These are phyloP conservation scores for Candida mattraensis DNA, from an alignment of 805 yeast species.

Conservation along the genomic window DNA sequence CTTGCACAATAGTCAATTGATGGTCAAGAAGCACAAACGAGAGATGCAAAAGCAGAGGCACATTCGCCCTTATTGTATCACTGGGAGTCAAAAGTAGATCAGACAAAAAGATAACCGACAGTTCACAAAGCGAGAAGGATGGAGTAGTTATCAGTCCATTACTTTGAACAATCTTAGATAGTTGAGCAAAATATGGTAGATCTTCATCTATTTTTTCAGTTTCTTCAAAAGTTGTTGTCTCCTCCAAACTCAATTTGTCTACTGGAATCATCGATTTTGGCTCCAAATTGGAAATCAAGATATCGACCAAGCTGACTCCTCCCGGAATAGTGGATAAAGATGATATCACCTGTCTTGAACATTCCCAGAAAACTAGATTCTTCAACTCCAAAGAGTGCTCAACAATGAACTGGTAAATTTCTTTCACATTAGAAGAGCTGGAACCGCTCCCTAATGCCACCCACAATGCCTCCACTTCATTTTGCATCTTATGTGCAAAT, in stretches of 20 bases:
- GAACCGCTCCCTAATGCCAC: conserved; percentile 82
- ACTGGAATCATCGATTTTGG: conserved; percentile 88
- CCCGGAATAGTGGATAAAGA: conserved; percentile 59
- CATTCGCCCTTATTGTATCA: conserved; percentile 55
- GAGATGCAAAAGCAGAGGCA: conserved; percentile 77
- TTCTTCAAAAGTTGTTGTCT: conserved; percentile 10
- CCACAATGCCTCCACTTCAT: conserved; percentile 95
- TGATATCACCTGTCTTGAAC: conserved; percentile 77
- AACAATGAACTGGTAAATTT: conserved; percentile 69
- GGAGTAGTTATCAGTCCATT: conserved; percentile 47
- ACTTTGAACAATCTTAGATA: conserved; percentile 54
- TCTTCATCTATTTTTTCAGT: conserved; percentile 13
- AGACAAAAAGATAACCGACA: conserved; percentile 81
- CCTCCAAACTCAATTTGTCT: conserved; percentile 15
- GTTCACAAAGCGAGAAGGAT: conserved; percentile 82
- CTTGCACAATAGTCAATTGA: conserved; percentile 78
- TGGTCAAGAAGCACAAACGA: conserved; percentile 84
- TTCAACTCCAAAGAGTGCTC: conserved; percentile 66
- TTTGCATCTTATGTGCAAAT: conserved; percentile 70
- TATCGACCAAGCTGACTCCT: conserved; percentile 57
- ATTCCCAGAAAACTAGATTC: conserved; percentile 72
- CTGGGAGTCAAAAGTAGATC: conserved; percentile 71
- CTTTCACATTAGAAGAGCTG: conserved; percentile 66
- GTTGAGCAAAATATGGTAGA: conserved; percentile 76
- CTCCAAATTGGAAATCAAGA: conserved; percentile 66